Evolutionary conservation across 2,329 filamentous ascomycete species (phyloP), one percentile per base, ranked within the genome.

Genomic region (Magnaporthiopsis incrustans): DNA sequence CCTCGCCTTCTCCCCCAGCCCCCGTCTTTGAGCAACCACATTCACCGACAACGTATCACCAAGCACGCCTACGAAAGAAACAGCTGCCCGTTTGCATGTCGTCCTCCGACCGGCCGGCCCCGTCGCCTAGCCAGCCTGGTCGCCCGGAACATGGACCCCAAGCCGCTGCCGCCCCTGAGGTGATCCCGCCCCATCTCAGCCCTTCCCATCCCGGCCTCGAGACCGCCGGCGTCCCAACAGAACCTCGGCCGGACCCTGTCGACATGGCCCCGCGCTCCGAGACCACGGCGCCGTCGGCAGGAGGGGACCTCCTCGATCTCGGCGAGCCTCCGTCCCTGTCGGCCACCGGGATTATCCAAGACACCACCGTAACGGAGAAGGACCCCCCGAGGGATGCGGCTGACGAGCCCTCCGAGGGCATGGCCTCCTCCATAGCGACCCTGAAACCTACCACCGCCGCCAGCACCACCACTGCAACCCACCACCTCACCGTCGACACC

Each of bases 401-500:
- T 32, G 32, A 53, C n/a, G 18, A 64, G 14, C 65, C 64, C 59
- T 57, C 57, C 33, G 66, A 68, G 11, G 10, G 62, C 57, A 65
- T 68, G 59, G 64, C 64, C 26, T 64, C 81, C 60, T 81, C 82
- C 5, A 76, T 81, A 59, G 74, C 80, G 11, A 83, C 80, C 2
- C 71, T 85, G 60, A 81, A 79, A 67, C 81, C 82, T 26, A 70
- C 76, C 26, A 76, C 77, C 25, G 72, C 77, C 30, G 68, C 74
- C n/a, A 69, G 75, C 5, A 71, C 74, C 58, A 76, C 76, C 61
- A 69, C 71, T 25, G 70, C 74, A 65, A 68, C 74, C 10, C 78
- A 80, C 65, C 79, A 78, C 67, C 77, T 64, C 22, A 78, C 78
- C 27, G 78, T 83, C 65, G 79, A 82, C 67, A 75, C 81, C 14